These are phyloP conservation scores for Stephania cephalantha DNA, from an alignment of 164 flowering plant species.

Conservation along the genomic window DNA sequence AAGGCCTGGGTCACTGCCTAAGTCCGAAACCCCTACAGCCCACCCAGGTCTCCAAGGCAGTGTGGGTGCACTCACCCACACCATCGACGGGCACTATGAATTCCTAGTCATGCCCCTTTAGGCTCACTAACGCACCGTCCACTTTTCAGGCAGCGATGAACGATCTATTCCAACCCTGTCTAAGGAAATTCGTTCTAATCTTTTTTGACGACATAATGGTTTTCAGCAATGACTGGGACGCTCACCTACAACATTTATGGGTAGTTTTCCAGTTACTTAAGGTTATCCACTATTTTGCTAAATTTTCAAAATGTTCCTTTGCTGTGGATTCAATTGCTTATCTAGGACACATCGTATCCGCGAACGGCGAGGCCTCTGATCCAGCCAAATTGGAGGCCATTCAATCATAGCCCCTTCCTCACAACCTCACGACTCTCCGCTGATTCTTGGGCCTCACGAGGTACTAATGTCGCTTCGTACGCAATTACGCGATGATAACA, in stretches of 20 bases:
- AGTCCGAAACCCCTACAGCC: too few species aligned
- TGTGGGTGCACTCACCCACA: too few species aligned
- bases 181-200: background rate
- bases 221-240: background rate
- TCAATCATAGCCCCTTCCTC: too few species aligned
- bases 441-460: slow-evolving; percentile 3
- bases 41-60: too few species aligned
- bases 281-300: too few species aligned
- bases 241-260: too few species aligned
- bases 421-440: too few species aligned
- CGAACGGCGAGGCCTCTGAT: background rate
- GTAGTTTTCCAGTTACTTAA: too few species aligned
- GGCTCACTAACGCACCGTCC: background rate
- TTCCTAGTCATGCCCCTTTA: background rate
- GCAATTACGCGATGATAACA: background rate
- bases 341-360: background rate
- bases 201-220: background rate
- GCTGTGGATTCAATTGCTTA: background rate
- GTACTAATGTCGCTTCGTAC: background rate
- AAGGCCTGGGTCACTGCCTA: too few species aligned
- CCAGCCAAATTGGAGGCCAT: background rate
- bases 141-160: background rate
- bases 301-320: background rate
- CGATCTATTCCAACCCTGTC: background rate
- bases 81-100: slow-evolving; percentile 1